Evolutionary conservation across 2,329 filamentous ascomycete genomes (phyloP), one percentile per base, ranked within the genome.

Genomic region (Aspergillus nomiae): DNA sequence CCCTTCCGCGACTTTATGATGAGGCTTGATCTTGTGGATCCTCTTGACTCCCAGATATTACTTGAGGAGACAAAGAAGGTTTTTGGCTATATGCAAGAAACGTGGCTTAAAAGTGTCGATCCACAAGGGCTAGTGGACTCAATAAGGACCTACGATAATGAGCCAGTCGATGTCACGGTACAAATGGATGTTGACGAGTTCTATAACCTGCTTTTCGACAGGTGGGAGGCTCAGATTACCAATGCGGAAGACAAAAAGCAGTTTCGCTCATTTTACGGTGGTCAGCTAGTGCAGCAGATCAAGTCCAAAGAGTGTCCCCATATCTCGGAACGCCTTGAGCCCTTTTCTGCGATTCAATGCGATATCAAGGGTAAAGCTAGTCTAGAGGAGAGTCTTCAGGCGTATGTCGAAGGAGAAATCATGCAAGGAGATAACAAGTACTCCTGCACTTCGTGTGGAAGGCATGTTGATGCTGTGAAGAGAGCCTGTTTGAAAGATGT

Each of bases 371-470:
- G 94, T 58, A 98, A 97, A 78, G 84, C 83, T 26, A 90, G 84
- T 36, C 85, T 99, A 1, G 84, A 92, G 71, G 93, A 97, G 68
- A 98, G 95, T 73, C 83, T 99, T 16, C 89, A 93, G 70, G 92
- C 94, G n/a, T 98, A 97, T 75, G 93, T 98, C 14, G 92, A 96
- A 74, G 95, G 95, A 4, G 95, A 99, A 78, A 89, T 95, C 41
- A 94, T 99, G 90, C 92, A 97, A 82, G 95, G 96, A 90, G 93
- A 97, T 71, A 98, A 99, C 82, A 97, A 97, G 80, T 99, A 98
- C 82, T 96, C 96, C 68, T 99, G 95, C 79, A 94, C 93, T 34
- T 90, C 88, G 5, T 99, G 95, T 75, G 91, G 92, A 65, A 87
- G 87, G 12, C 91, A 95, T 70, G 95, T 99, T 19, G 91, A 97